Evolutionary conservation across 2,329 filamentous ascomycete species (phyloP), one percentile per base, ranked within the genome.

Genomic region (Colletotrichum endophyticum): DNA sequence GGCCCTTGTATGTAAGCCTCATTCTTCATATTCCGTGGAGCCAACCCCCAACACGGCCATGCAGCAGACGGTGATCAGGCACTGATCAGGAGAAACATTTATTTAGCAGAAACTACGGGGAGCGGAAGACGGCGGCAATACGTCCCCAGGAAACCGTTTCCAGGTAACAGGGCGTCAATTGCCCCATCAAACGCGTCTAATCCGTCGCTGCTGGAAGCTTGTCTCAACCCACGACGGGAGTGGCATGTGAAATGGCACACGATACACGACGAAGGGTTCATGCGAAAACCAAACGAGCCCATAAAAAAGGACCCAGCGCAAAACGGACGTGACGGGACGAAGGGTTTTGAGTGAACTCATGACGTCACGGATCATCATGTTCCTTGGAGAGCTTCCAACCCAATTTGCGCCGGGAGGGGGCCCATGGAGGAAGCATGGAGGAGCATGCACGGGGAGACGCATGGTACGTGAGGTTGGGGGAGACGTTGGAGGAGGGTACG

Each of bases 321-420:
- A 73, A 80, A 19, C 77, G 79, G 75, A 81, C 80, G 83, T 83
- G 83, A 81, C 81, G 80, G 78, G 79, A 79, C 66, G 79, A 78
- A 80, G 32, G 11, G 78, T 64, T 72, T 25, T n/a, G 4, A 25
- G 44, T 30, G 57, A 70, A 28, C 22, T 68, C 39, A 56, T 76
- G 73, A 76, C 73, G 73, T 76, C 73, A 76, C 25, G 19, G 13
- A 13, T 25, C 70, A 53, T 69, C 56, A 30, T 67, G 57, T 73
- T 76, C 73, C 73, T 73, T 76, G 73, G 56, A 73, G 73, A 69
- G 63, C 62, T 49, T 44, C 56, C 70, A 73, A 73, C 56, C 70
- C 73, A 64, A 73, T 73, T 76, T 70, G 62, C 69, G 30, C 39
- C 62, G 22, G 57, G 70, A 66, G 53, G 73, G 69, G 71, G 25